Base-by-base conservation (phyloP, 306 rosid species). In the Quillaja saponaria region DNA sequence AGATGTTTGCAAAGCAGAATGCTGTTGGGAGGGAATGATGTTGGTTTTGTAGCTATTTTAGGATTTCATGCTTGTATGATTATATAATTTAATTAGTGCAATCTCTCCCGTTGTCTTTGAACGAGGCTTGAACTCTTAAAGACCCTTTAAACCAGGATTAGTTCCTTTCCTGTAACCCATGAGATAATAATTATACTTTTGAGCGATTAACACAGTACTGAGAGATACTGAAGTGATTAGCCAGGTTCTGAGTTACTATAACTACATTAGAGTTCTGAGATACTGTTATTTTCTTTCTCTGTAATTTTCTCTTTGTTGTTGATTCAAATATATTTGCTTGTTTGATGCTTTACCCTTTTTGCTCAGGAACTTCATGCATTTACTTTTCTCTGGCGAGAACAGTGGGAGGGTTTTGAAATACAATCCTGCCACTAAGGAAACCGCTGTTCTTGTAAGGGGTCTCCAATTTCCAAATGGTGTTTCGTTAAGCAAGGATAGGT, bases 401-500 rank as follows among this genome's bases (percentile, higher is more conserved):
- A 69, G 72, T 66, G 96, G 98, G 58, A 84, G 83, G 75, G 85
- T 91, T 76, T 76, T 91, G 75, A 91, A 84, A 61, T 91, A 88
- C 82, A 76, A 84, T 71, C 72, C 90, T 50, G 38, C 65, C 63
- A 86, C 95, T 8, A 73, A 77, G 76, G 89, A 88, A 86, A 83
- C 94, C 71, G 76, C 80, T 13, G 96, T 92, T 73, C 98, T 92
- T 61, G 15, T 69, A 45, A 74, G 86, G 68, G 81, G 82, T 68
- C 3, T 86, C 76, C 87, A 81, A 64, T 92, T 92, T 64, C 90
- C 98, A 14, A 92, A 92, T 78, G 98, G 98, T 55, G 46, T 86
- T 68, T 82, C 98, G 64, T 78, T 92, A 45, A 92, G 95, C 86
- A 89, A 89, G 78, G 98, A 92, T 17, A n/a, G 83, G 96, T 55